phyloP scores from a whole-genome alignment of 208 protist species.

The Strigomonas culicis region DNA sequence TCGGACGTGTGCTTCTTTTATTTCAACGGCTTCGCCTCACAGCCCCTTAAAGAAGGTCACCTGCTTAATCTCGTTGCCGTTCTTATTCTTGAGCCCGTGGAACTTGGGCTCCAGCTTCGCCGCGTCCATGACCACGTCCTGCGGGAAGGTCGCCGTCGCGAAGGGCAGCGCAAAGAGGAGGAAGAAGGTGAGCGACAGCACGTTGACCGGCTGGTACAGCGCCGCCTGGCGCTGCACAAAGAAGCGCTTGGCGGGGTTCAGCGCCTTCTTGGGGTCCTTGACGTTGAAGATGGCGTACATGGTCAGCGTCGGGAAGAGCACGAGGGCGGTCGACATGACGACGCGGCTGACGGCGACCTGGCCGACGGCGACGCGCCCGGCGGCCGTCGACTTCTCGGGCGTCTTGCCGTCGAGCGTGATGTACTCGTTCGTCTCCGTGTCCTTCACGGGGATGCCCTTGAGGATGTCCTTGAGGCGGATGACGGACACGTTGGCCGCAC shows the following conservation, averaged over 20 bases:
- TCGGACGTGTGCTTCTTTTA: too few species aligned
- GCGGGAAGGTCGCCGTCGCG: constrained; percentile 55
- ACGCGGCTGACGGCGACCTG: constrained; percentile 69
- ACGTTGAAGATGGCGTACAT: constrained; percentile 44
- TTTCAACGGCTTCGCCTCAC: too few species aligned
- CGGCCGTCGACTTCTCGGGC: constrained; percentile 39
- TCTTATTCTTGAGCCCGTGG: constrained; percentile 27
- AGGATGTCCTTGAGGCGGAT: constrained; percentile 74
- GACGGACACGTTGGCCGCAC: constrained; percentile 71
- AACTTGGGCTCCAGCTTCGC: constrained; percentile 36
- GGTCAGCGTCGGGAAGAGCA: constrained; percentile 67
- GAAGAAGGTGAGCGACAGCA: constrained; percentile 36
- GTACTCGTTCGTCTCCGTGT: constrained; percentile 50
- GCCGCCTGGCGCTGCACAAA: constrained; percentile 26
- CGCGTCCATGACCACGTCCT: constrained; percentile 37
- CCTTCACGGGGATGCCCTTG: constrained; percentile 61
- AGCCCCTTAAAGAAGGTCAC: constrained; percentile 16
- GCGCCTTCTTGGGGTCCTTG: constrained; percentile 17
- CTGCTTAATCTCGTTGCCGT: constrained; percentile 29
- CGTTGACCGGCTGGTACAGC: constrained; percentile 48
- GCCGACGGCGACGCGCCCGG: constrained; percentile 56
- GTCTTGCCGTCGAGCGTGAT: constrained; percentile 29
- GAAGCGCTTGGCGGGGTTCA: constrained; percentile 15
- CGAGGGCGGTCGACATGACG: constrained; percentile 59
- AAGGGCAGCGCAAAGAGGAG: constrained; percentile 47